These are phyloP conservation scores for Boletus tylopilopsis DNA, from an alignment of 768 basidiomycete species.

Conservation along the genomic window DNA sequence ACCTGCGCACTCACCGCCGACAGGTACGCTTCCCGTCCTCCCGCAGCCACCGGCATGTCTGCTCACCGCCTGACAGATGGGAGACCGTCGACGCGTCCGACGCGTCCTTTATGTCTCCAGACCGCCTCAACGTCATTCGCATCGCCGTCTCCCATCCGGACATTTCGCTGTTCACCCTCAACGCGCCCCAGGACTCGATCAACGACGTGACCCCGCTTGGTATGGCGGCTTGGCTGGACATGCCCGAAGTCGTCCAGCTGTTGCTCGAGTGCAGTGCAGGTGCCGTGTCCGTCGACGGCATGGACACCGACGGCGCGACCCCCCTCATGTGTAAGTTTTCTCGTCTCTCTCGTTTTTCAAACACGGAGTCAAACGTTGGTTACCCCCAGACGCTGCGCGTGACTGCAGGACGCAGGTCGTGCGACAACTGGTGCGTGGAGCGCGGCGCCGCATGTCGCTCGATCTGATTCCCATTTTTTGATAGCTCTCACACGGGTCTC, in stretches of 20 bases:
- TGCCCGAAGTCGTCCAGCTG: slow-evolving; percentile 53
- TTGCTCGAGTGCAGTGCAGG: slow-evolving; percentile 63
- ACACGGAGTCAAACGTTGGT: neutral
- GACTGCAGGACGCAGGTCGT: slow-evolving; percentile 71
- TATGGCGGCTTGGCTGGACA: slow-evolving; percentile 75
- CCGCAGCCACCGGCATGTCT: slow-evolving; percentile 4
- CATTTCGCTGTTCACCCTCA: slow-evolving; percentile 65
- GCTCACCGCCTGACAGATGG: slow-evolving; percentile 47
- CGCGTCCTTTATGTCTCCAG: slow-evolving; percentile 60
- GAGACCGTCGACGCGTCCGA: slow-evolving; percentile 63
- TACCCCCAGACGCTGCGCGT: slow-evolving; percentile 69
- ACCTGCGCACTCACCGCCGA: slow-evolving; percentile 72
- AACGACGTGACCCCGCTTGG: slow-evolving; percentile 75
- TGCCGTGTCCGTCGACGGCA: slow-evolving; percentile 65
- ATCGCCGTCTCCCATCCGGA: slow-evolving; percentile 52
- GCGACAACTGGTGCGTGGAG: slow-evolving; percentile 51
- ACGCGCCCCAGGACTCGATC: slow-evolving; percentile 67
- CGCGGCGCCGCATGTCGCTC: neutral
- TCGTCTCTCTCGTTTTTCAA: neutral
- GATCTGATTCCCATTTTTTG: slow-evolving; percentile 4
- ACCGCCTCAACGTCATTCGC: slow-evolving; percentile 56
- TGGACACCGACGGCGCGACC: slow-evolving; percentile 73
- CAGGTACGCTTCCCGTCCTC: slow-evolving; percentile 41
- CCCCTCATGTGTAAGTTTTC: slow-evolving; percentile 74
- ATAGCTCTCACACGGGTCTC: slow-evolving; percentile 59